A percentile compares a stretch with the other conserved stretches of the same genome.
Conservation (phyloP, 2,329 filamentous ascomycete species). For the Didymellaceae sp. region DNA sequence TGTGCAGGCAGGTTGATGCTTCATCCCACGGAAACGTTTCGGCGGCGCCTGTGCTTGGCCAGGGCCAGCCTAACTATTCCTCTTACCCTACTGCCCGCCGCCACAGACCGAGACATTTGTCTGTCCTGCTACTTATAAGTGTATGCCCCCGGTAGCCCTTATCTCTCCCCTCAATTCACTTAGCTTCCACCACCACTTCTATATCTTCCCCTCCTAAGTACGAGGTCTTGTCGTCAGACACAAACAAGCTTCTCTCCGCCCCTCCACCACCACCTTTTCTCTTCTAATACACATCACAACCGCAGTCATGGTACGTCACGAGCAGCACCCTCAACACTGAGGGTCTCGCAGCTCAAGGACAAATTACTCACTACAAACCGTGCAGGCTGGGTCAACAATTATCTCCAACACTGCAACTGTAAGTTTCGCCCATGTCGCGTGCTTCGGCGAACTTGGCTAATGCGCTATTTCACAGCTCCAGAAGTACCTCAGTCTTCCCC, state of each 20-base stretch:
- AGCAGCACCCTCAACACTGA: not conserved
- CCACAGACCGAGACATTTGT: constrained; percentile 41
- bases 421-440: constrained; percentile 39
- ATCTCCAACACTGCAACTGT: constrained; percentile 58
- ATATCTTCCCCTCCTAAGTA: constrained; percentile 27
- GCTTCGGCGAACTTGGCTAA: constrained; percentile 28
- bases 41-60: constrained; percentile 45
- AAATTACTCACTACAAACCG: constrained; percentile 22
- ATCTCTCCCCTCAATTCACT: constrained; percentile 34
- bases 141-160: constrained; percentile 32
- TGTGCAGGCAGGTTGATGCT: constrained; percentile 37
- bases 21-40: constrained; percentile 50
- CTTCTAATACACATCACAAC: constrained; percentile 23
- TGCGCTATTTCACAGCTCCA: constrained; percentile 67
- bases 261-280: constrained; percentile 9
- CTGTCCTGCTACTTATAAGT: constrained; percentile 40
- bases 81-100: constrained; percentile 33
- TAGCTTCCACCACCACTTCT: constrained; percentile 21
- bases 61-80: constrained; percentile 33
- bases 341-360: not conserved
- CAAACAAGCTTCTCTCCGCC: constrained; percentile 8
- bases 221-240: constrained; percentile 19
- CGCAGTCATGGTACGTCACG: constrained; percentile 43
- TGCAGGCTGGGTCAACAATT: constrained; percentile 49
- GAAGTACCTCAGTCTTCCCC: constrained; percentile 90